These are phyloP conservation scores for Thelonectria blattea DNA, from an alignment of 2,329 filamentous ascomycete species.

Conservation along the genomic window DNA sequence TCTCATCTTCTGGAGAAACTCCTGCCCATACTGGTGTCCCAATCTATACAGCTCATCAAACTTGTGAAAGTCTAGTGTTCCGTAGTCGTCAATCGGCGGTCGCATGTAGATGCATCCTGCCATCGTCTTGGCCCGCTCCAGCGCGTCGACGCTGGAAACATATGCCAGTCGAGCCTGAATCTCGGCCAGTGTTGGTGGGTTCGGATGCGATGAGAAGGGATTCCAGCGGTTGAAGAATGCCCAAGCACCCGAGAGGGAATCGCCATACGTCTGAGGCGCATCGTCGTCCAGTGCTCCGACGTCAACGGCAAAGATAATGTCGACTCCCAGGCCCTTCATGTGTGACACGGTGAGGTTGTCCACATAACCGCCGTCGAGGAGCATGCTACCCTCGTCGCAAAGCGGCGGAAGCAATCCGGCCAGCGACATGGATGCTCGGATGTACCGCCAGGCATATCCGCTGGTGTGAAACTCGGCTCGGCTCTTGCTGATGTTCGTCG, in stretches of 20 bases:
- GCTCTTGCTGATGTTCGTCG: constrained; percentile 96
- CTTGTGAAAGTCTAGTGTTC: constrained; percentile 93
- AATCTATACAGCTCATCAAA: constrained; percentile 96
- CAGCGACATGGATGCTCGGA: constrained; percentile 94
- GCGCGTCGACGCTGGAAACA: constrained; percentile 90
- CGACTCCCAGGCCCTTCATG: constrained; percentile 93
- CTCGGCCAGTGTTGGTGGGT: constrained; percentile 92
- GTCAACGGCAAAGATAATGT: constrained; percentile 94
- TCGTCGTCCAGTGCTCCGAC: constrained; percentile 93
- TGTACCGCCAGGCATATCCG: constrained; percentile 97
- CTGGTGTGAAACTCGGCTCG: constrained; percentile 92
- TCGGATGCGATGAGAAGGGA: constrained; percentile 85
- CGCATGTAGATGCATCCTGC: constrained; percentile 96
- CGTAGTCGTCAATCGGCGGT: constrained; percentile 90
- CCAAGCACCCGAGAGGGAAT: constrained; percentile 95
- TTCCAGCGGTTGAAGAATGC: constrained; percentile 96
- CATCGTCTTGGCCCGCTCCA: constrained; percentile 90
- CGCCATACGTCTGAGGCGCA: constrained; percentile 89
- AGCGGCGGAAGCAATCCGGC: constrained; percentile 91
- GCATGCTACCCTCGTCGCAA: constrained; percentile 96
- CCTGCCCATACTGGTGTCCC: constrained; percentile 84
- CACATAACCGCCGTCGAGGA: constrained; percentile 94
- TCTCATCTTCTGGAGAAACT: constrained; percentile 77
- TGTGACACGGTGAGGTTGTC: constrained; percentile 97
- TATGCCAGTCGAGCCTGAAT: constrained; percentile 96